Percentiles rank a stretch among this genome's conserved stretches.
Conservation (phyloP, 345 rosid genomes). For the Tarenaya hassleriana region DNA sequence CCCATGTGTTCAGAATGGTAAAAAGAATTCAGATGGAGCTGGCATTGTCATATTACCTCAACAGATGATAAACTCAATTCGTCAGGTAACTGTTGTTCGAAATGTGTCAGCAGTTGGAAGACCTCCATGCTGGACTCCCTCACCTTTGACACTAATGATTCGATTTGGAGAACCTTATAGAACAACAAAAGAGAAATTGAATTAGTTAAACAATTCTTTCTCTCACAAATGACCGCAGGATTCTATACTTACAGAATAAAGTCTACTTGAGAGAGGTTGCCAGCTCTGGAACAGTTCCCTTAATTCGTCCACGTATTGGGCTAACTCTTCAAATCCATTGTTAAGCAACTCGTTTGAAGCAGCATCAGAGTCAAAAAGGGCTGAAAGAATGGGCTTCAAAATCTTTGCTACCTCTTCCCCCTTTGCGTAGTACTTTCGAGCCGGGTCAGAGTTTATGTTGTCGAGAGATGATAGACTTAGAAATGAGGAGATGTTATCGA, state of each 20-base stretch:
- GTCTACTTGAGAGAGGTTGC: slow-evolving; percentile 67
- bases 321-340: slow-evolving; percentile 57
- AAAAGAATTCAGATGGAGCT: slow-evolving; percentile 4
- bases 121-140: slow-evolving; percentile 50
- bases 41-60: slow-evolving; percentile 46
- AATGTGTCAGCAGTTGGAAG: slow-evolving; percentile 58
- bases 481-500: slow-evolving; percentile 49
- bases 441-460: slow-evolving; percentile 46
- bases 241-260: slow-evolving; percentile 60
- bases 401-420: slow-evolving; percentile 66
- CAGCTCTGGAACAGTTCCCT: slow-evolving; percentile 57
- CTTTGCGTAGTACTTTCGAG: slow-evolving; percentile 50
- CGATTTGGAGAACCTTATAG: slow-evolving; percentile 63
- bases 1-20: not conserved
- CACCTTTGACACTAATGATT: slow-evolving; percentile 53
- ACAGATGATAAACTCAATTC: slow-evolving; percentile 63
- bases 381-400: slow-evolving; percentile 72
- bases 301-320: slow-evolving; percentile 54
- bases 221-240: not conserved
- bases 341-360: slow-evolving; percentile 50
- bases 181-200: slow-evolving; percentile 1
- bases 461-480: slow-evolving; percentile 48
- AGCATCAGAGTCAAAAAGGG: slow-evolving; percentile 50
- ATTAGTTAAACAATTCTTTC: not conserved
- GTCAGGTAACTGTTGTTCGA: slow-evolving; percentile 48